Base-by-base conservation (phyloP, 2,329 filamentous ascomycete genomes). In the Exophiala sp. region DNA sequence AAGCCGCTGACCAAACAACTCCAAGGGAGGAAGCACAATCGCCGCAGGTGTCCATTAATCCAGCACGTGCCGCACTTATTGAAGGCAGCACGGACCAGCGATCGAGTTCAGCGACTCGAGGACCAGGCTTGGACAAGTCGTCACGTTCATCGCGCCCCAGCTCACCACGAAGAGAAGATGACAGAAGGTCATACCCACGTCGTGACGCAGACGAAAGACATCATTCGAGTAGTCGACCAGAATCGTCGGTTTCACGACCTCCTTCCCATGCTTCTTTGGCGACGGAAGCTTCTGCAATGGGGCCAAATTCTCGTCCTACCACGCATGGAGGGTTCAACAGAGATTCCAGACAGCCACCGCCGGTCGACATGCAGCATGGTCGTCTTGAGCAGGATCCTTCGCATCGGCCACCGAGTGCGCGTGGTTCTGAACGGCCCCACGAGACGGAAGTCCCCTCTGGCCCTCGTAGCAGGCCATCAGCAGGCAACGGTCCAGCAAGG, bases 401-500 rank as follows among this genome's bases (percentile, higher is more conserved):
- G 3, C 55, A 60, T 9, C 54, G 59, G 16, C 52, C 54, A 9
- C 74, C 72, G 45, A 35, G 6, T 33, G 47, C 54, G 35, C 78
- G 77, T 61, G 77, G 76, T 29, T 69, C 79, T 14, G 80, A 78
- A 5, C 57, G 54, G n/a, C 38, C 45, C 20, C 39, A 54, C 18
- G 56, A 63, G 7, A 32, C 55, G 16, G 76, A 83, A 16, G 75
- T 71, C 46, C 81, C 82, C 20, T 80, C 78, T 36, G 82, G 81
- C 1, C 82, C 81, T 47, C 72, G 78, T 53, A 71, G 71, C 41
- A 54, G 45, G 54, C 62, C 62, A 49, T 60, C 35, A 57, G 55
- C 43, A 63, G 60, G 54, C 62, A 62, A 18, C 58, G 65, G 29
- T 49, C 35, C 46, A 47, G 29, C 46, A 44, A 55, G 52, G 33